Percentiles rank a stretch among this genome's conserved stretches.
Conservation (phyloP, 768 basidiomycete genomes). For the Lentinula guzmanii region DNA sequence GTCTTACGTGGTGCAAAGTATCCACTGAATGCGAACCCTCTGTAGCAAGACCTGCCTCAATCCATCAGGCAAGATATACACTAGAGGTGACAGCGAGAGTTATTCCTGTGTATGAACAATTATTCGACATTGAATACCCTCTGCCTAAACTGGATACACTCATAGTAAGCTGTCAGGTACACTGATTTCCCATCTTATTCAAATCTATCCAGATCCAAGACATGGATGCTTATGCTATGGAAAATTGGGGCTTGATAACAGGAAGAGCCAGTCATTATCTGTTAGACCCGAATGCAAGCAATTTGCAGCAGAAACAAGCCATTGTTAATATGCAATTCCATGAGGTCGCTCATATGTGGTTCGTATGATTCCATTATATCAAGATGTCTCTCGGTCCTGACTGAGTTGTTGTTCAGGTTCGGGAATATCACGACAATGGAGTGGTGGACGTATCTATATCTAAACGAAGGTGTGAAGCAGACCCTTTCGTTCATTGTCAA, state of each 20-base stretch:
- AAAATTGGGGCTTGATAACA: conserved; percentile 92
- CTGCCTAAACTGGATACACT: conserved; percentile 94
- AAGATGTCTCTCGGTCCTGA: background rate
- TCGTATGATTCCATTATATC: background rate
- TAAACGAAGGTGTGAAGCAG: conserved; percentile 58
- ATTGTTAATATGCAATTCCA: conserved; percentile 78
- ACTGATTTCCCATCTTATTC: conserved; percentile 1
- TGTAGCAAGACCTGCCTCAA: conserved; percentile 72
- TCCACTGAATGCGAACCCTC: conserved; percentile 8
- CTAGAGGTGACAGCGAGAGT: conserved; percentile 81
- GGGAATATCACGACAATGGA: conserved; percentile 93
- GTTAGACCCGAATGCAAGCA: conserved; percentile 69
- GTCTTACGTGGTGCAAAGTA: conserved; percentile 34
- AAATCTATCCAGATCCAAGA: background rate
- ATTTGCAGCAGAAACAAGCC: conserved; percentile 70
- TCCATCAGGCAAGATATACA: conserved; percentile 80
- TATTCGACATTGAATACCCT: conserved; percentile 90
- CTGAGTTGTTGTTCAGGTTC: conserved; percentile 46
- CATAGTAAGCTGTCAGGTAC: conserved; percentile 42
- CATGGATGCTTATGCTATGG: conserved; percentile 64
- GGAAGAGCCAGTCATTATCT: conserved; percentile 80
- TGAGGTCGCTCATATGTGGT: conserved; percentile 85
- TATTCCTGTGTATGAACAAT: conserved; percentile 85
- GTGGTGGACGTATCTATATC: conserved; percentile 85
- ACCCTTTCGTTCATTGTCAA: background rate